Evolutionary conservation across 148 eudicot genomes (phyloP), one percentile per base, ranked within the genome.

Genomic region (Limonium bicolor): DNA sequence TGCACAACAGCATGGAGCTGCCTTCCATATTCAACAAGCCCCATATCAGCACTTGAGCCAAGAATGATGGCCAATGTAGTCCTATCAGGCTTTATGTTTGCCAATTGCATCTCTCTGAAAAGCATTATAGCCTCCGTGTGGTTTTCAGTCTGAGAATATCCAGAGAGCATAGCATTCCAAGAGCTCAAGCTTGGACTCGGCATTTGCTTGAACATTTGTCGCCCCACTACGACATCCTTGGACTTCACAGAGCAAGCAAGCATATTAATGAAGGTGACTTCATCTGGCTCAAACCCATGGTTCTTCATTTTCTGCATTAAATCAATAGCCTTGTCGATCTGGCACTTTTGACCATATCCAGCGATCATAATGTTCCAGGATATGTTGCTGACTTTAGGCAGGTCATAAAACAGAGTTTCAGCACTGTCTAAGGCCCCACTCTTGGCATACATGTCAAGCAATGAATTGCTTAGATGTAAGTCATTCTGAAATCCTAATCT

Each of bases 351-450:
- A 51, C 82, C 90, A 64, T 68, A 84, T 34, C 94, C 90, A 40
- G 77, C 63, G 28, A 84, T 84, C 82, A 84, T 80, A 25, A 84
- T 63, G 48, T 84, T 84, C 90, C 85, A 84, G 11, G 95, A 80
- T 64, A 84, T 76, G 48, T 49, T 49, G 60, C 46, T 80, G 13
- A 40, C 48, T 65, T 66, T 50, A 0, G 66, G 58, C 37, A 77
- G 43, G 36, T 54, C 58, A 16, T 49, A 16, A 54, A 85, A 80
- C 36, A 72, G 17, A 14, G 54, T 51, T 53, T 67, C 82, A 24
- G 92, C 75, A 54, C 60, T 64, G 15, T 55, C 63, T 78, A 85
- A 71, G 51, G 69, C 72, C 11, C 82, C 72, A 36, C 36, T 68
- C 62, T 80, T 85, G 22, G 75, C 68, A 61, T 80, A 85, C 80